Evolutionary conservation across 257 asterid species (phyloP), one percentile per base, ranked within the genome.

Genomic region (Primulina eburnea): DNA sequence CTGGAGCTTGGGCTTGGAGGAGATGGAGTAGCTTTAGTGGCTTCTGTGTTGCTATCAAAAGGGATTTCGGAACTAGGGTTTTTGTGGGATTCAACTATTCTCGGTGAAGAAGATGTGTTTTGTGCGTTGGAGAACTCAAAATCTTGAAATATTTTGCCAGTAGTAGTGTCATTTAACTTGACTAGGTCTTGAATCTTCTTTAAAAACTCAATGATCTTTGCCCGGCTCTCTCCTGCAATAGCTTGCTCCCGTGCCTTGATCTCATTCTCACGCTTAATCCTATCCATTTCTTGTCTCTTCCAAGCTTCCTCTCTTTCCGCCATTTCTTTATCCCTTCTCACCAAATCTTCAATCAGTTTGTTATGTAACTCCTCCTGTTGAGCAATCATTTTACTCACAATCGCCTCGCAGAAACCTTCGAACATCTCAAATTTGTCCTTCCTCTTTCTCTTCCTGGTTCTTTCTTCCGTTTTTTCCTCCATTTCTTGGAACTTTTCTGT

Each of bases 361-460:
- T 82, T 76, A 56, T 88, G 95, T 8, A 90, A 28, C 71, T 83
- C 90, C 21, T 90, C 97, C 28, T 90, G 96, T 24, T 84, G 86
- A 4, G 72, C 77, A 69, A 89, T 84, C 78, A 90, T 74, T 78
- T 78, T 84, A 74, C 73, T 79, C 78, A 87, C 89, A 38, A 82
- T 76, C 0, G 37, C 75, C 71, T 82, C 88, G 18, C 87, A 85
- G 9, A 83, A 85, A 21, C 82, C 83, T 78, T 85, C 82, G 34
- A 87, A 71, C 76, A 67, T 85, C 69, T 89, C 92, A 16, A 82
- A 60, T 62, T 74, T 81, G 29, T 82, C 63, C 29, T 65, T 75
- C 64, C 84, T 71, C 62, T 81, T 88, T 73, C 87, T 83, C 77
- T 81, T 90, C 82, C 52, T 82, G 24, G 37, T 61, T 0, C 33